Percentiles rank a stretch among this genome's conserved stretches.
phyloP scores from a whole-genome alignment of 331 rosid species.

The Prunus yedoensis region DNA sequence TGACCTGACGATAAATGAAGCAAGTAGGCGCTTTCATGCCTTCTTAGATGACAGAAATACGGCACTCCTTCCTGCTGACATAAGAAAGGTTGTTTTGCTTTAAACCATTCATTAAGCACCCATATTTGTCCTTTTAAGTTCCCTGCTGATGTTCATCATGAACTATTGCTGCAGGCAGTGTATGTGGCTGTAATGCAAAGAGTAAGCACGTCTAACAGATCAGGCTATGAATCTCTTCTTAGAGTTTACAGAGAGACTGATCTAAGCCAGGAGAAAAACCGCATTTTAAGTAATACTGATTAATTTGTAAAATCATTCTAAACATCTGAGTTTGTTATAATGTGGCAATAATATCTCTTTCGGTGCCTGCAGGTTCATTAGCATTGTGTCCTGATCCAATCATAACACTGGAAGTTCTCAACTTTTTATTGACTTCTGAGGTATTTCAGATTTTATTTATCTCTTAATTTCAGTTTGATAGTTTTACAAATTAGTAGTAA shows the following conservation, averaged over 20 bases:
- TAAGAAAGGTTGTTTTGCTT: slow-evolving; percentile 56
- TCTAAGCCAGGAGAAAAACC: slow-evolving; percentile 83
- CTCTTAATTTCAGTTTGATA: not conserved
- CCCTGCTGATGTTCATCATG: slow-evolving; percentile 28
- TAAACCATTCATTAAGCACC: slow-evolving; percentile 12
- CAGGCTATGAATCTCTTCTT: slow-evolving; percentile 69
- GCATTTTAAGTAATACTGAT: slow-evolving; percentile 61
- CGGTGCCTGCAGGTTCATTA: slow-evolving; percentile 42
- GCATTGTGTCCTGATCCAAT: slow-evolving; percentile 49
- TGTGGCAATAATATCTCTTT: slow-evolving; percentile 3
- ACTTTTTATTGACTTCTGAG: slow-evolving; percentile 49
- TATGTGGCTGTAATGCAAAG: slow-evolving; percentile 77
- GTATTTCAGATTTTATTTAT: slow-evolving; percentile 20
- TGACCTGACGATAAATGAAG: slow-evolving; percentile 73
- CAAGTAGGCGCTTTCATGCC: slow-evolving; percentile 62
- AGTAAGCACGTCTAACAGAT: slow-evolving; percentile 51
- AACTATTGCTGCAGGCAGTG: slow-evolving; percentile 58
- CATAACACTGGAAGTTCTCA: slow-evolving; percentile 49
- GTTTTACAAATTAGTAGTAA: not conserved
- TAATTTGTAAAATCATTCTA: slow-evolving; percentile 12
- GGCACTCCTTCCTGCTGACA: slow-evolving; percentile 81
- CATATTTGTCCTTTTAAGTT: slow-evolving; percentile 12
- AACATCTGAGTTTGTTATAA: not conserved
- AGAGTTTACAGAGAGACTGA: slow-evolving; percentile 81
- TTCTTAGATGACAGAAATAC: slow-evolving; percentile 78